Evolutionary conservation across 768 basidiomycete genomes (phyloP).

Genomic region (Tylopilus sp.): DNA sequence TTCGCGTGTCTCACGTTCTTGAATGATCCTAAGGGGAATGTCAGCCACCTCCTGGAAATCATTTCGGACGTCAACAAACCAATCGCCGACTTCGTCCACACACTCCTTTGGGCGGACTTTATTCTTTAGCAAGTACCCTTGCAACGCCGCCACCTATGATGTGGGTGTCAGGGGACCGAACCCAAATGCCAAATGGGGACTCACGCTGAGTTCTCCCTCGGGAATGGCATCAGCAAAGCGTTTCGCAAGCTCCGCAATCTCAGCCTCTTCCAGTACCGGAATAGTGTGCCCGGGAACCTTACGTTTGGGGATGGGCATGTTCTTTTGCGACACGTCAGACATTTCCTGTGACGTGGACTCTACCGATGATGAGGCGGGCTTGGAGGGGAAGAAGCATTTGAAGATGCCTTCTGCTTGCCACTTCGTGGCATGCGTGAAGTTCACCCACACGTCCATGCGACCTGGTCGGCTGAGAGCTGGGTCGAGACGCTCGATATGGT

Average conservation of each 20-base stretch:
- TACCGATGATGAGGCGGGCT: conserved; percentile 19
- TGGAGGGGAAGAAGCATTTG: conserved; percentile 90
- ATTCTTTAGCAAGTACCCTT: conserved; percentile 86
- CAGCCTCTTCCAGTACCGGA: conserved; percentile 69
- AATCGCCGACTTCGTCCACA: conserved; percentile 74
- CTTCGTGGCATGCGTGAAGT: conserved; percentile 87
- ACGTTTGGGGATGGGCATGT: conserved; percentile 64
- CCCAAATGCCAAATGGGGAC: conserved; percentile 24
- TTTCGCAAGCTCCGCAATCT: conserved; percentile 76
- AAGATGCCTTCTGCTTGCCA: conserved; percentile 93
- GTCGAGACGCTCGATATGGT: conserved; percentile 91
- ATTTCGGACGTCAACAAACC: conserved; percentile 41
- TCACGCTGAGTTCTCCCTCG: conserved; percentile 82
- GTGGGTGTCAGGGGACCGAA: not conserved
- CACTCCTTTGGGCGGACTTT: conserved; percentile 87
- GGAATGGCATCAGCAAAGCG: conserved; percentile 80
- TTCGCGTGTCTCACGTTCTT: conserved; percentile 80
- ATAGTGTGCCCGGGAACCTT: conserved; percentile 55
- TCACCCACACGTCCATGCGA: conserved; percentile 90
- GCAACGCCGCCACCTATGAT: conserved; percentile 70
- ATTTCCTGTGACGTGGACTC: conserved; percentile 14
- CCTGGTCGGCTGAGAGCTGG: conserved; percentile 85
- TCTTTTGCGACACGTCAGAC: conserved; percentile 57
- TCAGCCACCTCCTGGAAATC: conserved; percentile 1
- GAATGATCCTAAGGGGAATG: conserved; percentile 44